A percentile compares a stretch with the other conserved stretches of the same genome.
These are phyloP conservation scores for Neurospora sp. DNA, from an alignment of 495 filamentous ascomycete species.

Conservation along the genomic window DNA sequence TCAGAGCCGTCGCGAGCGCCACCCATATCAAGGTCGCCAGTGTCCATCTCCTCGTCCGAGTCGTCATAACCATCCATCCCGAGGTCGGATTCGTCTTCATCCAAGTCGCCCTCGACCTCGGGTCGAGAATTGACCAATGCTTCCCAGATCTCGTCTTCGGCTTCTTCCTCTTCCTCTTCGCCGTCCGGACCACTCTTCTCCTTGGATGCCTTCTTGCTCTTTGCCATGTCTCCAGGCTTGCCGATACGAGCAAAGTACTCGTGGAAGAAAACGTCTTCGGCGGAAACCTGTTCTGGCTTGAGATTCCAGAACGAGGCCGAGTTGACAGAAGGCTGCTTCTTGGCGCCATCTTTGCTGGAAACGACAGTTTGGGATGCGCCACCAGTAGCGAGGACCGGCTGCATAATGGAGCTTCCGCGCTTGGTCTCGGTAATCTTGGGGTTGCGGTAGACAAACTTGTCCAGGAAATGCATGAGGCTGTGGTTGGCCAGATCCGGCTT, in stretches of 20 bases:
- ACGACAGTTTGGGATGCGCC: slow-evolving; percentile 56
- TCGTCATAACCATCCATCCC: slow-evolving; percentile 42
- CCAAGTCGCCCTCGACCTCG: slow-evolving; percentile 51
- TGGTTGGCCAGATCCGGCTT: slow-evolving; percentile 85
- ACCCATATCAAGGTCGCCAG: slow-evolving; percentile 13
- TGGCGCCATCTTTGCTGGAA: slow-evolving; percentile 39
- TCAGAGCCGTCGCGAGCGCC: slow-evolving; percentile 33
- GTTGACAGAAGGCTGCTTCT: slow-evolving; percentile 54
- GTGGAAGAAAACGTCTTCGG: slow-evolving; percentile 97
- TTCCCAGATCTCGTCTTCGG: slow-evolving; percentile 80
- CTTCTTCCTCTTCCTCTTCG: slow-evolving; percentile 40
- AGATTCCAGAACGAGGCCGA: slow-evolving; percentile 85
- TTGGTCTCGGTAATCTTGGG: slow-evolving; percentile 55
- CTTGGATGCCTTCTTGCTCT: slow-evolving; percentile 43
- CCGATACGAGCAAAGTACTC: slow-evolving; percentile 80
- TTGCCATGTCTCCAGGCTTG: slow-evolving; percentile 48
- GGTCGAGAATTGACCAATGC: slow-evolving; percentile 56
- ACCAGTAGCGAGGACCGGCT: slow-evolving; percentile 64
- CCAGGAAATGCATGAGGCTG: slow-evolving; percentile 87
- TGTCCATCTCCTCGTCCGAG: slow-evolving; percentile 35
- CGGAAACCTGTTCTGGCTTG: slow-evolving; percentile 73
- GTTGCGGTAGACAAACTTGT: slow-evolving; percentile 92
- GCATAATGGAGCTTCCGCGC: slow-evolving; percentile 87
- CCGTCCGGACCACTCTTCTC: slow-evolving; percentile 17
- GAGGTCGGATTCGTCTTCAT: slow-evolving; percentile 36